These are phyloP conservation scores for Hysterangium stoloniferum DNA, from an alignment of 768 basidiomycete species.

Conservation along the genomic window DNA sequence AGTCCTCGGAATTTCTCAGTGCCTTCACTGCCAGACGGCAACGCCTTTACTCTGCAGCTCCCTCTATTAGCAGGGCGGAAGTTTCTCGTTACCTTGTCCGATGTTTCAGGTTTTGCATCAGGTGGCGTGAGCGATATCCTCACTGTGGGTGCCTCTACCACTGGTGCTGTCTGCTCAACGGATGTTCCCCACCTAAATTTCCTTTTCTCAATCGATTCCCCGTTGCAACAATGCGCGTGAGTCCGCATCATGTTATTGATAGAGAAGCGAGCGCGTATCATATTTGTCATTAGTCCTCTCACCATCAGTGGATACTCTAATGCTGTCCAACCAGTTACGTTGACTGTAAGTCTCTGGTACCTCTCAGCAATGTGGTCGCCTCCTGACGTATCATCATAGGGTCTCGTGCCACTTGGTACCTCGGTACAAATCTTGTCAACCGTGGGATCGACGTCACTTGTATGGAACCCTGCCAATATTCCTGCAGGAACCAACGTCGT, in stretches of 20 bases:
- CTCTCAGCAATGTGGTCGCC: background rate
- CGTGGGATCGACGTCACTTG: slow-evolving; percentile 30
- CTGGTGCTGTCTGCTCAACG: slow-evolving; percentile 40
- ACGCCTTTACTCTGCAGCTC: slow-evolving; percentile 42
- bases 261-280: slow-evolving; percentile 6
- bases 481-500: slow-evolving; percentile 50
- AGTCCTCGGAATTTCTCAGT: slow-evolving; percentile 47
- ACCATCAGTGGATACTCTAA: slow-evolving; percentile 34
- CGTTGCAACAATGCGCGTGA: slow-evolving; percentile 58
- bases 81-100: slow-evolving; percentile 61
- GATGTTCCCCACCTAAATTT: slow-evolving; percentile 38
- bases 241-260: slow-evolving; percentile 13
- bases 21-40: slow-evolving; percentile 44
- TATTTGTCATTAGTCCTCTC: slow-evolving; percentile 13
- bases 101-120: slow-evolving; percentile 57
- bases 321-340: slow-evolving; percentile 47
- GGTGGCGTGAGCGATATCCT: slow-evolving; percentile 51
- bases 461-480: slow-evolving; percentile 49
- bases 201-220: slow-evolving; percentile 39
- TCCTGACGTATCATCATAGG: slow-evolving; percentile 29
- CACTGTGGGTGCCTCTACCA: slow-evolving; percentile 39
- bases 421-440: slow-evolving; percentile 38
- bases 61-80: slow-evolving; percentile 31
- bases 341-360: slow-evolving; percentile 33
- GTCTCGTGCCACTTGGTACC: slow-evolving; percentile 56